Evolutionary conservation across 1,139 yeast genomes (phyloP).

Genomic region (Chernovozyma aurita): DNA sequence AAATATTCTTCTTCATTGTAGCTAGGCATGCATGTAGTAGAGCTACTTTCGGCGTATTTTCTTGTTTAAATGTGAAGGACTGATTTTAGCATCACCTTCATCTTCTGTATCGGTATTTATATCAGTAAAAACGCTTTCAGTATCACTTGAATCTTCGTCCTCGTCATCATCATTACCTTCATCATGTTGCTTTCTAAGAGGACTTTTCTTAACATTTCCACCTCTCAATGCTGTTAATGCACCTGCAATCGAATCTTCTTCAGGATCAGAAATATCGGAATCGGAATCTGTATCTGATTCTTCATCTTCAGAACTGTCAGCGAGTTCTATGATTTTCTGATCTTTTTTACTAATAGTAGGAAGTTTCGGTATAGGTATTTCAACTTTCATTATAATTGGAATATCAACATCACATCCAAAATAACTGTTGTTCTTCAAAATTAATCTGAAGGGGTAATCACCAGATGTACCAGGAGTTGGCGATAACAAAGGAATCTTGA

Average conservation of each 20-base stretch:
- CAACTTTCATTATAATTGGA: constrained; percentile 59
- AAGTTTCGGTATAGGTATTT: constrained; percentile 37
- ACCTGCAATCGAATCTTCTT: constrained; percentile 62
- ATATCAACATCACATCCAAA: constrained; percentile 70
- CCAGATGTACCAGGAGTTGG: constrained; percentile 73
- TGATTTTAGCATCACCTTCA: constrained; percentile 22
- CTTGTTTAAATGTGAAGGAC: no score
- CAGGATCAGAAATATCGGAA: constrained; percentile 59
- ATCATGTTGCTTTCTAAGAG: no score
- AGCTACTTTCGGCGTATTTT: no score
- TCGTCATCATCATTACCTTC: constrained; percentile 34
- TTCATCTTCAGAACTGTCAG: neutral
- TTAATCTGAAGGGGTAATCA: constrained; percentile 56
- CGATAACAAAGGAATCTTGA: constrained; percentile 65
- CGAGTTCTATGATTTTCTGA: constrained; percentile 12
- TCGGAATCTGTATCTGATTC: constrained; percentile 34
- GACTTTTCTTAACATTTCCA: constrained; percentile 36
- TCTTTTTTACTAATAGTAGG: constrained; percentile 11
- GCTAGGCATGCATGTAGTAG: no score
- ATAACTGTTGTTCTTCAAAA: constrained; percentile 62
- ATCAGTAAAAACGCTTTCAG: constrained; percentile 42
- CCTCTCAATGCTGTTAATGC: constrained; percentile 63
- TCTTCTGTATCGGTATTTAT: constrained; percentile 53
- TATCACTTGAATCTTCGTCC: constrained; percentile 32
- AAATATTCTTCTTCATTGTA: no score